Evolutionary conservation across 257 asterid species (phyloP), one percentile per base, ranked within the genome.

Genomic region (Nicotiana undulata): DNA sequence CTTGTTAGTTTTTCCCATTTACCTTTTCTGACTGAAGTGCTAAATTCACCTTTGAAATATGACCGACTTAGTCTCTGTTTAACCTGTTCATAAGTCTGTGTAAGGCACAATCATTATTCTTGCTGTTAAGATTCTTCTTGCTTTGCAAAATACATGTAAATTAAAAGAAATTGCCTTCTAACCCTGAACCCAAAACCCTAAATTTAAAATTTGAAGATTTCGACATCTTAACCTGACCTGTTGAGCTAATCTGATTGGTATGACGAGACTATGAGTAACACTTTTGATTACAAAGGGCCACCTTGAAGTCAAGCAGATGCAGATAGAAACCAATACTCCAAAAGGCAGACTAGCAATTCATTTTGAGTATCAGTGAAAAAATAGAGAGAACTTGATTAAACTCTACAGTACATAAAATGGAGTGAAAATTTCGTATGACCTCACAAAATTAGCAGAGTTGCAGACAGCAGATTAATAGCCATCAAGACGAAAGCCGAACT

Each of bases 381-480:
- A 56, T 4, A 56, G 26, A n/a, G 26, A 56, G 1, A 40, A 5
- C 22, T 18, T 6, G 63, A n/a, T 8, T 56, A n/a, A 1, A 18
- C 22, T 8, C 63, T 56, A n/a, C 26, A 18, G 22, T 56, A 56
- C 63, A 56, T 5, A 56, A 11, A 56, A 8, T 8, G 63, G 26
- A 56, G 22, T 56, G 0, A 18, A 56, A 56, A 18, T 6, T 70
- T 70, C 16, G n/a, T 52, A n/a, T 22, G 49, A 34, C 58, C 55
- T 87, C 84, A 88, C 3, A 84, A 83, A 32, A 79, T 82, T 46
- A 79, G 51, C 40, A 49, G 6, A 52, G 80, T 31, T 18, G 80
- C 84, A 49, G 85, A 81, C 9, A 87, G 61, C 68, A 89, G 22
- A 67, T 59, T 65, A 68, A 86, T 55, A 11, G 53, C 16, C 56